Percentiles rank a stretch among this genome's conserved stretches.
phyloP scores from a whole-genome alignment of 192 early-diverging fungal species.

The Coemansia sp. region DNA sequence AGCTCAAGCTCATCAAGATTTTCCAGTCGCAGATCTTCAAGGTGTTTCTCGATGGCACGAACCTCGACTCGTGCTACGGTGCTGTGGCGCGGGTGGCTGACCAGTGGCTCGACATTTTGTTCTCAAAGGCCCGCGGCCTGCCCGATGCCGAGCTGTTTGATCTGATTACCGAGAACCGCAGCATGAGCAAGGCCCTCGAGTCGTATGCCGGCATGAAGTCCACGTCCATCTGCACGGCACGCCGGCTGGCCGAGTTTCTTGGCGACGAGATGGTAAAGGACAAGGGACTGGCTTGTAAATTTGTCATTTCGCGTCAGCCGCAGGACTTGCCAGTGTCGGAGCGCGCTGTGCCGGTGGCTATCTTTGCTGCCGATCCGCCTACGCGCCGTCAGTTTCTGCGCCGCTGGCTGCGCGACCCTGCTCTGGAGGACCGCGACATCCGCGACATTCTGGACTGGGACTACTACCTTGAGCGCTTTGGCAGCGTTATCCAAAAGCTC shows the following conservation, averaged over 20 bases:
- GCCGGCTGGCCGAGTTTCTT: slow-evolving; percentile 91
- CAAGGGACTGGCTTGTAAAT: slow-evolving; percentile 93
- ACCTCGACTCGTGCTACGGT: slow-evolving; percentile 84
- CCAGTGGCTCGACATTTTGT: slow-evolving; percentile 94
- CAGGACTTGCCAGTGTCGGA: slow-evolving; percentile 83
- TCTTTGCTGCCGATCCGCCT: slow-evolving; percentile 81
- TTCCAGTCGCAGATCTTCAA: slow-evolving; percentile 95
- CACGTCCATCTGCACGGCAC: slow-evolving; percentile 93
- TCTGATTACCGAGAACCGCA: slow-evolving; percentile 94
- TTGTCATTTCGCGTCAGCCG: slow-evolving; percentile 88
- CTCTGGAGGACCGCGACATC: slow-evolving; percentile 79
- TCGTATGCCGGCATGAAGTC: slow-evolving; percentile 94
- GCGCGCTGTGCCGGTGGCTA: slow-evolving; percentile 91
- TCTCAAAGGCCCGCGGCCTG: slow-evolving; percentile 75
- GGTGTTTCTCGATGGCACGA: slow-evolving; percentile 85
- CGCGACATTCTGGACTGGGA: slow-evolving; percentile 93
- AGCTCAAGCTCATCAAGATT: slow-evolving; percentile 96
- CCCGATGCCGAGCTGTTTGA: slow-evolving; percentile 90
- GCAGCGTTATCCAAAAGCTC: slow-evolving; percentile 91
- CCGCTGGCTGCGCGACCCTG: slow-evolving; percentile 87
- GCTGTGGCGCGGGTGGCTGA: slow-evolving; percentile 88
- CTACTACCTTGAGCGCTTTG: slow-evolving; percentile 96
- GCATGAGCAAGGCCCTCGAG: slow-evolving; percentile 92
- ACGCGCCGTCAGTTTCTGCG: slow-evolving; percentile 79
- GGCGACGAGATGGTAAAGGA: slow-evolving; percentile 99